Conservation (phyloP, 73 alveolate genomes). For the Stentor roeselii region DNA sequence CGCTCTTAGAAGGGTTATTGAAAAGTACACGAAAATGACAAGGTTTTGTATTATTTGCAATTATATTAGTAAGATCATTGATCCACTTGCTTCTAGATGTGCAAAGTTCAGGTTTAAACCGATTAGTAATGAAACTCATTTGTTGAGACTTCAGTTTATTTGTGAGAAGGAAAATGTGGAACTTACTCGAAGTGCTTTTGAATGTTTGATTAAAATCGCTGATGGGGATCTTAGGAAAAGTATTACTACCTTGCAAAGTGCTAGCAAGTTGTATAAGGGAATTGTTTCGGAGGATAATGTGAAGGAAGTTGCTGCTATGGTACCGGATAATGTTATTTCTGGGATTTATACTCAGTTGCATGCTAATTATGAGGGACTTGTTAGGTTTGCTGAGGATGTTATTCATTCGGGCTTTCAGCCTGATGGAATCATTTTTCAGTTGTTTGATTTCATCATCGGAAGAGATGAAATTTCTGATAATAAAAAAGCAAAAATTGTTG, state of each 20-base stretch:
- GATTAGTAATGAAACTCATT: constrained; percentile 87
- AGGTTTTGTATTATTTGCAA: constrained; percentile 99
- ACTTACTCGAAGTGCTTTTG: constrained; percentile 61
- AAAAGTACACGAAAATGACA: constrained; percentile 92
- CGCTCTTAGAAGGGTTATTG: constrained; percentile 98
- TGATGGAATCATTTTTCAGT: constrained; percentile 53
- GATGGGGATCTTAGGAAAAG: constrained; percentile 95
- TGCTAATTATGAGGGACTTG: constrained; percentile 43
- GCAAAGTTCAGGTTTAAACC: constrained; percentile 98
- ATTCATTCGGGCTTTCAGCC: constrained; percentile 73
- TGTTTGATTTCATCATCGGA: constrained; percentile 50
- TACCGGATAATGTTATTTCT: constrained; percentile 63
- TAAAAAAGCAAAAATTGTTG: constrained; percentile 51
- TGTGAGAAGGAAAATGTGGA: constrained; percentile 77
- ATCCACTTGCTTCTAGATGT: constrained; percentile 97
- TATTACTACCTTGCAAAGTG: constrained; percentile 82
- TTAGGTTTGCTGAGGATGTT: constrained; percentile 54
- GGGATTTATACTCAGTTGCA: constrained; percentile 41
- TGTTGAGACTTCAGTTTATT: constrained; percentile 72
- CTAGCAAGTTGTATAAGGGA: constrained; percentile 67
- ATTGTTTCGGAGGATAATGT: constrained; percentile 63
- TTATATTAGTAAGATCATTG: constrained; percentile 97
- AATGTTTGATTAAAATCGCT: constrained; percentile 69
- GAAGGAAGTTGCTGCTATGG: constrained; percentile 86
- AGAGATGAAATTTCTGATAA: constrained; percentile 47